These are phyloP conservation scores for Fraxinus cuspidata DNA, from an alignment of 257 asterid genomes.

Conservation along the genomic window DNA sequence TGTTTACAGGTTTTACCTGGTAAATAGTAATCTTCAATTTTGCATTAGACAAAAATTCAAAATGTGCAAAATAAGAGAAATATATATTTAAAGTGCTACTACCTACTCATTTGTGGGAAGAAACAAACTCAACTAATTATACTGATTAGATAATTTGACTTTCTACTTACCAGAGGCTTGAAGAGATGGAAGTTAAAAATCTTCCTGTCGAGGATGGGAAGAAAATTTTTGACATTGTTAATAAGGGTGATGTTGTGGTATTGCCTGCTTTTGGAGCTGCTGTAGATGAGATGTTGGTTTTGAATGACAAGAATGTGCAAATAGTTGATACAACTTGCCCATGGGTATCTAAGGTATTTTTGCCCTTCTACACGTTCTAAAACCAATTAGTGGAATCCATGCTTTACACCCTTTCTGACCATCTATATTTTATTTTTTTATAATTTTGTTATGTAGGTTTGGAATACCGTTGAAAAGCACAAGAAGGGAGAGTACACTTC, in stretches of 20 bases:
- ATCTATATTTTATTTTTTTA: not conserved
- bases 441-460: slow-evolving; percentile 53
- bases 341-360: no score
- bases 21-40: not conserved
- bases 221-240: slow-evolving; percentile 69
- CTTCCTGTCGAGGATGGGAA: slow-evolving; percentile 62
- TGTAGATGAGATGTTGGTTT: no score
- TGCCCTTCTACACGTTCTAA: no score
- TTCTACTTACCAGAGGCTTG: slow-evolving; percentile 58
- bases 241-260: no score
- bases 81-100: slow-evolving; percentile 1
- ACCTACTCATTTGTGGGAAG: slow-evolving; percentile 10
- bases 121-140: slow-evolving; percentile 4
- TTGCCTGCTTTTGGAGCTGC: no score
- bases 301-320: no score
- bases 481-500: slow-evolving; percentile 96
- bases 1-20: not conserved
- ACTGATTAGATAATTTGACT: slow-evolving; percentile 14
- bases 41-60: not conserved
- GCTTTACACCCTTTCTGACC: slow-evolving; percentile 11
- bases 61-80: not conserved
- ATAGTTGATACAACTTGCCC: no score
- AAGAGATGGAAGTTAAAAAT: slow-evolving; percentile 68
- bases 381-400: not conserved
- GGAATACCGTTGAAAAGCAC: slow-evolving; percentile 95